Conservation (phyloP, 371 early-diverging fungal genomes). For the Modicella reniformis region DNA sequence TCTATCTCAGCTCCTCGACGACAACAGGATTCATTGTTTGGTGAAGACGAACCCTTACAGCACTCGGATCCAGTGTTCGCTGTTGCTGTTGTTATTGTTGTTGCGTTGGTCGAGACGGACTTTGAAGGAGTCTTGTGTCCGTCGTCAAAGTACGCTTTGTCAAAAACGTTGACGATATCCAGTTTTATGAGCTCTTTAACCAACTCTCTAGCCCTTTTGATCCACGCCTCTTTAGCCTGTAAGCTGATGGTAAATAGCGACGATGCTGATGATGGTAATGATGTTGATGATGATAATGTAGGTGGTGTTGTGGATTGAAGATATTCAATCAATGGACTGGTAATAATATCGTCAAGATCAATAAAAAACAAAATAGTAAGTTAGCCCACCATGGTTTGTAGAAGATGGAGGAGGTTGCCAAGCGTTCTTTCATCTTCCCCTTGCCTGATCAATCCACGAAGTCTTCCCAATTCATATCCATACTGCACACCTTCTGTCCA, state of each 20-base stretch:
- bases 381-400: too few relatives aligned
- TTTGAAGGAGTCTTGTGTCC: slow-evolving; percentile 4
- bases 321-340: slow-evolving; percentile 38
- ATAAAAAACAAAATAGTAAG: too few relatives aligned
- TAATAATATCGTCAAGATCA: not conserved
- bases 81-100: not conserved
- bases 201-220: slow-evolving; percentile 21
- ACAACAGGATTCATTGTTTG: slow-evolving; percentile 23
- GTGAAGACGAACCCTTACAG: slow-evolving; percentile 12
- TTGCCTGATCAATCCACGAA: slow-evolving; percentile 52
- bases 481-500: slow-evolving; percentile 53
- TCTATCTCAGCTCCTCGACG: not conserved
- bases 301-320: slow-evolving; percentile 23
- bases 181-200: slow-evolving; percentile 38
- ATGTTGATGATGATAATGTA: not conserved
- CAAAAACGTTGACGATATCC: slow-evolving; percentile 46
- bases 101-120: not conserved
- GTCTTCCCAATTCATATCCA: slow-evolving; percentile 43
- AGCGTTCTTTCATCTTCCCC: too few relatives aligned
- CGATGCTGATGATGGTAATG: not conserved
- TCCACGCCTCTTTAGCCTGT: slow-evolving; percentile 32
- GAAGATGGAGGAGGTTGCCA: too few relatives aligned
- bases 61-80: slow-evolving; percentile 5
- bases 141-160: slow-evolving; percentile 52
- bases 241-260: not conserved